phyloP scores from a whole-genome alignment of 768 basidiomycete genomes.

The Filobasidium floriforme region DNA sequence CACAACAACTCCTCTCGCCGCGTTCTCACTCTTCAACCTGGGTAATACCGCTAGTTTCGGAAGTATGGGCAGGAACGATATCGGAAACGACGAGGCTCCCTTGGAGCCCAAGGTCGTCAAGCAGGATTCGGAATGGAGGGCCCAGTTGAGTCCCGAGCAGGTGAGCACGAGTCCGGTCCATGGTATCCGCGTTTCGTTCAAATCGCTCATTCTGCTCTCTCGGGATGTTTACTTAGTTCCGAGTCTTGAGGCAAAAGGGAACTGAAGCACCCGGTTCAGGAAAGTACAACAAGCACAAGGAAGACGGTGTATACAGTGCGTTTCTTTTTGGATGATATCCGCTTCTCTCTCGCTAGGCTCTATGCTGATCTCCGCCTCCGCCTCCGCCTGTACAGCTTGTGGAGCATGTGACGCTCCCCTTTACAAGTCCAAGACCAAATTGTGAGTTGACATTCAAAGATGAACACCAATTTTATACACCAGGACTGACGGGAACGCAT shows the following conservation, averaged over 20 bases:
- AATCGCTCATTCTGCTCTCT: not conserved
- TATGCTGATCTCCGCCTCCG: no score
- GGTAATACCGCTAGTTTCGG: not conserved
- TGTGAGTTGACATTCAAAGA: no score
- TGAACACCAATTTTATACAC: no score
- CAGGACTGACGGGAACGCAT: constrained; percentile 1
- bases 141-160: constrained; percentile 71
- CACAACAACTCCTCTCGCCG: not conserved
- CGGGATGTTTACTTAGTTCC: constrained; percentile 62
- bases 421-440: constrained; percentile 84
- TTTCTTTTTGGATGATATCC: not conserved
- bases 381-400: constrained; percentile 47
- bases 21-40: constrained; percentile 7
- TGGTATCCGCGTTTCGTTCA: not conserved
- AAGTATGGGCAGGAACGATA: constrained; percentile 12
- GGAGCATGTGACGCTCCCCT: constrained; percentile 72
- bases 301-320: constrained; percentile 59
- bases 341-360: not conserved
- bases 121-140: constrained; percentile 74
- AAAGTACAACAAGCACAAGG: constrained; percentile 64
- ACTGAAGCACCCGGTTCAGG: constrained; percentile 73
- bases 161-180: constrained; percentile 50
- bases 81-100: constrained; percentile 15
- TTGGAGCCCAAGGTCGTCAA: constrained; percentile 46
- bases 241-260: constrained; percentile 74